phyloP scores from a whole-genome alignment of 2,329 filamentous ascomycete species.

The Xylaria sp. region DNA sequence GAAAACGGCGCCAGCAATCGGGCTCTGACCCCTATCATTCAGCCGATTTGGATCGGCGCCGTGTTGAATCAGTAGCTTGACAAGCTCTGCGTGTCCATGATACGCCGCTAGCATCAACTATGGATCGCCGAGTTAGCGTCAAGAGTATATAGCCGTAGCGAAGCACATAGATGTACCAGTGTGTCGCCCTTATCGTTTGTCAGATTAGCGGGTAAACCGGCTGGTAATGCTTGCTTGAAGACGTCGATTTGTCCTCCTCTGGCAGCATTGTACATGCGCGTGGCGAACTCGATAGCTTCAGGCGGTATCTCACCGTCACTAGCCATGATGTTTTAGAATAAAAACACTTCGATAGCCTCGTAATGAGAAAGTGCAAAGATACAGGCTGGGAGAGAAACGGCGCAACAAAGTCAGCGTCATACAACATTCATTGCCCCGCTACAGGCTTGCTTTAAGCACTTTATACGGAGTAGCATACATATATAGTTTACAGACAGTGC shows the following conservation, averaged over 20 bases:
- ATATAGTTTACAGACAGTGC: not conserved
- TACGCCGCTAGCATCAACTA: conserved; percentile 79
- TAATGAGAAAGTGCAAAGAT: not conserved
- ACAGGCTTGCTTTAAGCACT: not conserved
- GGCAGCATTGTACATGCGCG: conserved; percentile 73
- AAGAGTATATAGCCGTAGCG: not conserved
- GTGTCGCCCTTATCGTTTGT: conserved; percentile 79
- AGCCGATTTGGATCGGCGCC: conserved; percentile 74
- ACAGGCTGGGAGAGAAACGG: not conserved
- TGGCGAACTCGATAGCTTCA: conserved; percentile 72
- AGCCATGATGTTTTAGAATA: conserved; percentile 36
- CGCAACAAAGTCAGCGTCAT: conserved; percentile 12
- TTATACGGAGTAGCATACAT: too few relatives aligned
- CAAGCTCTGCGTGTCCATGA: conserved; percentile 70
- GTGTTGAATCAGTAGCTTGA: conserved; percentile 67
- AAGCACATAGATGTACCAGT: conserved; percentile 58
- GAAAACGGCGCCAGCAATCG: conserved; percentile 77
- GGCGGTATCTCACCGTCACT: conserved; percentile 59
- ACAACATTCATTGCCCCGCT: not conserved
- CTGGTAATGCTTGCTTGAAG: conserved; percentile 71
- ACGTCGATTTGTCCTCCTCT: conserved; percentile 66
- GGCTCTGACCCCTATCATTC: conserved; percentile 75
- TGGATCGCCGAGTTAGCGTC: not conserved
- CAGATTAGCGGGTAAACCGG: conserved; percentile 74
- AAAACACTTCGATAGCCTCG: not conserved